Percentiles rank a stretch among this genome's conserved stretches.
phyloP scores from a whole-genome alignment of 495 filamentous ascomycete species.

The Penicillium samsonianum region DNA sequence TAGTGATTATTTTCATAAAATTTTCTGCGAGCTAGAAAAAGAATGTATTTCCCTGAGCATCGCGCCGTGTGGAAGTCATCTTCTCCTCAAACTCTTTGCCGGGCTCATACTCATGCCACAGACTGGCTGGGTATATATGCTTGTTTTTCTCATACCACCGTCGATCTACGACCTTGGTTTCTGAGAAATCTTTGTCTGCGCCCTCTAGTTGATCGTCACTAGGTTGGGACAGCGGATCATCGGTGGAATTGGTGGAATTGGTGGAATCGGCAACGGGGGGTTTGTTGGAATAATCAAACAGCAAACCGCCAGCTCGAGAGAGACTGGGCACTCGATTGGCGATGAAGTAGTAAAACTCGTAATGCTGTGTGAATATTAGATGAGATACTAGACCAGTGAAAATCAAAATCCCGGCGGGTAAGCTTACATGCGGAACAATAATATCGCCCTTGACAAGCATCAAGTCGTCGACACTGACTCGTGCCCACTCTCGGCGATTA shows the following conservation, averaged over 20 bases:
- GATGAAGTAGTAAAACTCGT: conserved; percentile 95
- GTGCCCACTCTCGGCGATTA: conserved; percentile 81
- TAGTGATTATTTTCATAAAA: conserved; percentile 13
- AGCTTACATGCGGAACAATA: conserved; percentile 89
- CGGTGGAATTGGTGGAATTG: conserved; percentile 29
- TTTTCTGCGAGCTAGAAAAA: conserved; percentile 67
- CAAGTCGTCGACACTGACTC: conserved; percentile 93
- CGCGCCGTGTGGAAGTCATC: conserved; percentile 63
- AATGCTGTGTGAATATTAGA: conserved; percentile 64
- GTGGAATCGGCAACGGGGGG: conserved; percentile 38
- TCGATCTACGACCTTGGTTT: conserved; percentile 94
- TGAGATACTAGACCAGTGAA: neutral
- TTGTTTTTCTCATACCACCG: conserved; percentile 97
- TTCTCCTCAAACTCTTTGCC: conserved; percentile 80
- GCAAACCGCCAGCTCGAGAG: conserved; percentile 47
- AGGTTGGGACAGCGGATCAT: conserved; percentile 50
- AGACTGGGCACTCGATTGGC: conserved; percentile 79
- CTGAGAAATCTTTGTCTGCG: conserved; percentile 70
- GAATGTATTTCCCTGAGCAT: conserved; percentile 86
- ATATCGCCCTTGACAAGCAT: conserved; percentile 90
- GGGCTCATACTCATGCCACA: conserved; percentile 95
- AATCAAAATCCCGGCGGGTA: neutral
- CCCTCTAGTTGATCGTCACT: conserved; percentile 67
- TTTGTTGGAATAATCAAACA: conserved; percentile 79
- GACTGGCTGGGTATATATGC: conserved; percentile 93